phyloP scores from a whole-genome alignment of 1,284 basidiomycete genomes.

The Polyporus tsugae region DNA sequence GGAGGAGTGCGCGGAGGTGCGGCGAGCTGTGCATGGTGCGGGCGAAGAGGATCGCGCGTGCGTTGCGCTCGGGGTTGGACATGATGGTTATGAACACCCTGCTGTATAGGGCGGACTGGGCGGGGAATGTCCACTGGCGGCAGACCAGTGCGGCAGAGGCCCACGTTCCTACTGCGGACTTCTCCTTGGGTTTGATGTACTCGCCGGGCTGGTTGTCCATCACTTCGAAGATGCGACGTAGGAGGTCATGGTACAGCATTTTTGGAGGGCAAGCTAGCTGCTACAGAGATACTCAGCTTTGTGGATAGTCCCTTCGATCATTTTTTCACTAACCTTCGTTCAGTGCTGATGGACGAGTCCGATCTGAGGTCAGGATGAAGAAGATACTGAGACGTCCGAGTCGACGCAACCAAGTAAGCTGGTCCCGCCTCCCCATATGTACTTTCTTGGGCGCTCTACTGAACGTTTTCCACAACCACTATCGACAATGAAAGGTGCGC shows the following conservation, averaged over 20 bases:
- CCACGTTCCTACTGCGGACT: background rate
- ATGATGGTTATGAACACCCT: conserved; percentile 2
- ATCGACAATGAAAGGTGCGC: background rate
- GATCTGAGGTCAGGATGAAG: background rate
- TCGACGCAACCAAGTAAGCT: background rate
- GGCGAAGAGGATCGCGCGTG: background rate
- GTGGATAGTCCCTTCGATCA: background rate
- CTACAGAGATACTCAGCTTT: background rate
- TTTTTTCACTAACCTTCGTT: background rate
- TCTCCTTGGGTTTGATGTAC: background rate
- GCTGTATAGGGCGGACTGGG: background rate
- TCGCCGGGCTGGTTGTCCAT: conserved; percentile 4
- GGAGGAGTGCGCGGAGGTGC: background rate
- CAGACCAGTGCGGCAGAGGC: background rate
- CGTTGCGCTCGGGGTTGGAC: background rate
- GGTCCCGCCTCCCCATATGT: background rate
- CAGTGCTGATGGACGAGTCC: background rate
- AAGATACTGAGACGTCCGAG: background rate
- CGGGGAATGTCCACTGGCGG: background rate
- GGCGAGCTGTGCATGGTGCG: background rate
- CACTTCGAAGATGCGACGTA: background rate
- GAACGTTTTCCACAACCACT: background rate
- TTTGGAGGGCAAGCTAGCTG: background rate
- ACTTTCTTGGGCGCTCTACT: background rate
- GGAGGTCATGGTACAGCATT: conserved; percentile 1